phyloP scores from a whole-genome alignment of 495 filamentous ascomycete genomes.

The Penicillium robsamsonii region DNA sequence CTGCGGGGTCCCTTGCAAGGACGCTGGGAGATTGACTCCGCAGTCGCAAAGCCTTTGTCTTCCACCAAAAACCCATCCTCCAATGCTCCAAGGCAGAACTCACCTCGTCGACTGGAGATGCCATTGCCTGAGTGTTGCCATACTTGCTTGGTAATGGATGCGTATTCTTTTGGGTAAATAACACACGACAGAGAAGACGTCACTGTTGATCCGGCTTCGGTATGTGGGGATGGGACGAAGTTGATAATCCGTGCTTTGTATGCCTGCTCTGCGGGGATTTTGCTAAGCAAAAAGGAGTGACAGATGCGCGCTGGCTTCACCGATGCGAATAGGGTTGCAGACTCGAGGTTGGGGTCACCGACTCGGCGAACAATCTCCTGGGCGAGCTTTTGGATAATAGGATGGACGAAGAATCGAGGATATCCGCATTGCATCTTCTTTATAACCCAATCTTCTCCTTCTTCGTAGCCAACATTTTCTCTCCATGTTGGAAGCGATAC shows the following conservation, averaged over 20 bases:
- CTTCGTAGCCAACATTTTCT: slow-evolving; percentile 87
- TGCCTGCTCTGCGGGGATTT: slow-evolving; percentile 45
- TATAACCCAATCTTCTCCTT: slow-evolving; percentile 83
- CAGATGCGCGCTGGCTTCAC: slow-evolving; percentile 64
- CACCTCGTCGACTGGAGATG: slow-evolving; percentile 84
- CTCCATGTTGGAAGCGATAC: slow-evolving; percentile 94
- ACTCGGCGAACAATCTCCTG: slow-evolving; percentile 61
- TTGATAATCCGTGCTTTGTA: slow-evolving; percentile 62
- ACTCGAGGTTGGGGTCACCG: slow-evolving; percentile 57
- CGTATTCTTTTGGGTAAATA: slow-evolving; percentile 63
- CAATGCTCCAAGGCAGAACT: slow-evolving; percentile 77
- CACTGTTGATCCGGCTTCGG: slow-evolving; percentile 31
- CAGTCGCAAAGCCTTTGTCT: slow-evolving; percentile 29
- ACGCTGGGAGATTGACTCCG: slow-evolving; percentile 39
- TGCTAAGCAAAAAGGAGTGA: slow-evolving; percentile 63
- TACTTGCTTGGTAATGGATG: slow-evolving; percentile 75
- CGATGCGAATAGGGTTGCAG: slow-evolving; percentile 81
- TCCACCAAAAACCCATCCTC: slow-evolving; percentile 67
- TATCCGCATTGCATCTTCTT: slow-evolving; percentile 87
- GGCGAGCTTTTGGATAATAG: slow-evolving; percentile 72
- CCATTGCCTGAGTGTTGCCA: slow-evolving; percentile 98
- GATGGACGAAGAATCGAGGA: slow-evolving; percentile 92
- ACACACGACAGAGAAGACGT: slow-evolving; percentile 66
- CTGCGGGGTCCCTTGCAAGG: slow-evolving; percentile 64
- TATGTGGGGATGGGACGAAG: slow-evolving; percentile 54